A percentile compares a stretch with the other conserved stretches of the same genome.
Conservation (phyloP, 306 rosid genomes). For the Citrullus colocynthis region DNA sequence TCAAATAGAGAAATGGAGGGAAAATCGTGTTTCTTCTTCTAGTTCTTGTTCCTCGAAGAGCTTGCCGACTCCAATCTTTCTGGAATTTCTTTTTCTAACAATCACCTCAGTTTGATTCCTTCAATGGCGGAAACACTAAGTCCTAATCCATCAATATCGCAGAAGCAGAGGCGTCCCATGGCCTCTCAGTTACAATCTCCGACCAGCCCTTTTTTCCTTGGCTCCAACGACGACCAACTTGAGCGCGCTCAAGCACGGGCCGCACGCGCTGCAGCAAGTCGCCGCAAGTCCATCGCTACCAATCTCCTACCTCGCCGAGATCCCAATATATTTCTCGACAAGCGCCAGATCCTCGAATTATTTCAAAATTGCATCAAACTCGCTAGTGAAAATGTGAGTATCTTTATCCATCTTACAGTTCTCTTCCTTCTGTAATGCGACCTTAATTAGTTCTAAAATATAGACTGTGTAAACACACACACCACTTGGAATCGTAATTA, state of each 20-base stretch:
- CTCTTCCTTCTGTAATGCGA: not conserved
- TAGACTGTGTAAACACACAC: not conserved
- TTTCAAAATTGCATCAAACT: conserved; percentile 96
- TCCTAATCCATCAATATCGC: conserved; percentile 29
- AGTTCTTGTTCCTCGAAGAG: not conserved
- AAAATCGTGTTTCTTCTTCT: conserved; percentile 15
- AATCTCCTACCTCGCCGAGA: conserved; percentile 20
- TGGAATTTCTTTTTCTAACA: not conserved
- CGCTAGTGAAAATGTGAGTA: conserved; percentile 76
- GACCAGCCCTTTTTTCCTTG: conserved; percentile 62
- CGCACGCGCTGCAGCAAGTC: conserved; percentile 76
- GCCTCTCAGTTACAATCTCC: conserved; percentile 81
- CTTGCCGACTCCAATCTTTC: not conserved
- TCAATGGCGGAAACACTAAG: conserved; percentile 60
- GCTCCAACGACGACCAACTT: conserved; percentile 79
- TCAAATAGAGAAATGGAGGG: conserved; percentile 44
- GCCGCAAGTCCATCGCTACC: conserved; percentile 36
- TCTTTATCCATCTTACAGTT: not conserved
- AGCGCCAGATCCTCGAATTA: conserved; percentile 75
- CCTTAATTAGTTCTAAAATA: no score
- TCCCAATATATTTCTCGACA: conserved; percentile 43
- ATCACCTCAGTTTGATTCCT: not conserved
- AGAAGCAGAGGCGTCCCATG: conserved; percentile 42
- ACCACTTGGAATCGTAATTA: not conserved
- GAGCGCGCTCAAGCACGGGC: conserved; percentile 92